Evolutionary conservation across 2,329 filamentous ascomycete species (phyloP), one percentile per base, ranked within the genome.

Genomic region (Moelleriella libera): DNA sequence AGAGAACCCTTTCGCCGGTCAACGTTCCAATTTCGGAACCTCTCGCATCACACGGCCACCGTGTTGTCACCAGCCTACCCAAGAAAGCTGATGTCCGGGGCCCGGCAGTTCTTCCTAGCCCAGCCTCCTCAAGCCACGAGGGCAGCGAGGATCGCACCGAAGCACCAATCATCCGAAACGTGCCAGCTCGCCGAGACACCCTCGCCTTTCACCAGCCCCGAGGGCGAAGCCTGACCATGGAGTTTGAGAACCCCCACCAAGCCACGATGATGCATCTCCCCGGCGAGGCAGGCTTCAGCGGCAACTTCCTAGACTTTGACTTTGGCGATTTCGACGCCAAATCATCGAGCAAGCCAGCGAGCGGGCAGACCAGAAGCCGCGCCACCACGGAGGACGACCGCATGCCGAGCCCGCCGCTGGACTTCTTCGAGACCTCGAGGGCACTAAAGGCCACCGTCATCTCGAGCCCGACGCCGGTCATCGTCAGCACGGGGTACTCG

Each of bases 131-230:
- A 1, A 60, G 59, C 5, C 59, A 10, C 61, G 30, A 11, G 30
- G 29, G 61, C 2, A 65, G 66, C 48, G 68, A 69, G 45, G 65
- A 72, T 42, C 67, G 69, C n/a, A 55, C 56, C 49, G 63, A 58
- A 49, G 57, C 32, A 53, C 71, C 72, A 1, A 59, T 74, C 5
- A 69, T 76, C 40, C 68, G 66, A 34, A 69, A 68, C 42, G 68
- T 74, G 0, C 53, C 57, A n/a, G 71, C 73, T 4, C 72, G 69
- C 55, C 69, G 73, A 32, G 72, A 78, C 42, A 75, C 72, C 1
- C 54, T 74, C 11, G 69, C 69, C 0, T 67, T 72, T 21, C 65
- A 66, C 51, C 63, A 66, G 0, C 64, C 70, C 2, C 63, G 68
- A 21, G 64, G 69, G 37, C 63, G 65, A 43, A 78, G 74, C 53